Evolutionary conservation across 805 yeast genomes (phyloP).

Genomic region (Torulaspora franciscae): DNA sequence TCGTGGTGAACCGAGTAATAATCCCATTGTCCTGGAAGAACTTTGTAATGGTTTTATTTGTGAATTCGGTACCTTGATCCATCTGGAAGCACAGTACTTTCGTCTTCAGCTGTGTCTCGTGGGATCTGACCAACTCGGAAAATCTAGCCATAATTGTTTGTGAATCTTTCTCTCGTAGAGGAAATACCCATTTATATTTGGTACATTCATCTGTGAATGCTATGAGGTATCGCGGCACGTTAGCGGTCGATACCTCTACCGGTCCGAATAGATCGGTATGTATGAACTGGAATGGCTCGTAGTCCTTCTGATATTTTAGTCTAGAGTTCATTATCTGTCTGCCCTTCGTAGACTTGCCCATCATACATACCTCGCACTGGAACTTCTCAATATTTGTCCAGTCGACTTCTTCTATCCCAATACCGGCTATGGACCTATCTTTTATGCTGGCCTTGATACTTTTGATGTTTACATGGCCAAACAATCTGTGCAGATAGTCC

Average conservation of each 20-base stretch:
- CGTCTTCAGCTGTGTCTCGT: not conserved
- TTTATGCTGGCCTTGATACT: not conserved
- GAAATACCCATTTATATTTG: not conserved
- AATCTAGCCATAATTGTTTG: not conserved
- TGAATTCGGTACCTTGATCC: not conserved
- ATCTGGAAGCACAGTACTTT: not conserved
- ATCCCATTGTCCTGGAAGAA: not conserved
- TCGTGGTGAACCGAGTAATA: no score
- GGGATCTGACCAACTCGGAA: not conserved
- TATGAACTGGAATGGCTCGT: no score
- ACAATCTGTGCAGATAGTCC: no score
- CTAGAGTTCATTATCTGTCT: no score
- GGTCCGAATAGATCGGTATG: not conserved
- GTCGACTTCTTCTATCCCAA: not conserved
- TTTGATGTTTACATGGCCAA: not conserved
- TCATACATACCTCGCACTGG: no score
- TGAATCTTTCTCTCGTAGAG: not conserved
- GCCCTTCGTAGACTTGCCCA: no score
- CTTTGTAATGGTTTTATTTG: not conserved
- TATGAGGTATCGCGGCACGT: not conserved
- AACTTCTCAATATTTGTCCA: no score
- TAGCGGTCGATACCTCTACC: not conserved
- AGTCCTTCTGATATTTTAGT: no score
- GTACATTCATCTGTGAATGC: not conserved
- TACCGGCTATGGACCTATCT: not conserved